Base-by-base conservation (phyloP, 192 early-diverging fungal species). In the Gaertneriomyces sp. region DNA sequence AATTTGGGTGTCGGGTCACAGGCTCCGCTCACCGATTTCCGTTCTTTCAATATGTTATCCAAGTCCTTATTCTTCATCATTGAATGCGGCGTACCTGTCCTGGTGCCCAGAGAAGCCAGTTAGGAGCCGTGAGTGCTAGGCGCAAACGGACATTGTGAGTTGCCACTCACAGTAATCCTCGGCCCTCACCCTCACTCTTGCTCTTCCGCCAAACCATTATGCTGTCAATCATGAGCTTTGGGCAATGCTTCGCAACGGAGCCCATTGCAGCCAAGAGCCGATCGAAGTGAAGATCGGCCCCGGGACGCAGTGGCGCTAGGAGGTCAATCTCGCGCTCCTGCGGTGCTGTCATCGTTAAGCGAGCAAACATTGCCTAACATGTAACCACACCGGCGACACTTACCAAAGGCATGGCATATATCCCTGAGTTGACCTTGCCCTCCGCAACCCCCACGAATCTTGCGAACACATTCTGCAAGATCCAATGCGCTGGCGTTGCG, bases 241-340 rank as follows among this genome's bases (percentile, higher is more conserved):
- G 94, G 63, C 89, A 89, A 61, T 91, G 89, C 42, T 88, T 82
- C 3, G 93, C 90, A 42, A 93, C 71, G 44, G 85, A 84, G 1
- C 91, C 93, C 7, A 98, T 71, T 10, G 90, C 89, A 39, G 79
- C 74, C 33, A 96, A 63, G 0, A 93, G 76, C 17, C 87, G 85
- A 70, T 98, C 96, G 66, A 98, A 94, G 7, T 78, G 69, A 6
- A 79, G 68, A 73, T 98, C 94, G 4, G 50, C 42, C 19, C 76
- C 80, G 12, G 65, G 51, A 38, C 75, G 19, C 42, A 79, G 42
- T 7, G 74, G 66, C 2, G 68, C 41, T 14, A 61, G 65, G 25
- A 80, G 58, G 45, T 79, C 74, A 11, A 51, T 25, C 20, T 71
- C 63, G 5, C 69, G 62, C 42, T 71, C 69, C 69, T 70, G 42